Evolutionary conservation across 495 filamentous ascomycete species (phyloP).

Genomic region (Talaromyces trachyspermus): DNA sequence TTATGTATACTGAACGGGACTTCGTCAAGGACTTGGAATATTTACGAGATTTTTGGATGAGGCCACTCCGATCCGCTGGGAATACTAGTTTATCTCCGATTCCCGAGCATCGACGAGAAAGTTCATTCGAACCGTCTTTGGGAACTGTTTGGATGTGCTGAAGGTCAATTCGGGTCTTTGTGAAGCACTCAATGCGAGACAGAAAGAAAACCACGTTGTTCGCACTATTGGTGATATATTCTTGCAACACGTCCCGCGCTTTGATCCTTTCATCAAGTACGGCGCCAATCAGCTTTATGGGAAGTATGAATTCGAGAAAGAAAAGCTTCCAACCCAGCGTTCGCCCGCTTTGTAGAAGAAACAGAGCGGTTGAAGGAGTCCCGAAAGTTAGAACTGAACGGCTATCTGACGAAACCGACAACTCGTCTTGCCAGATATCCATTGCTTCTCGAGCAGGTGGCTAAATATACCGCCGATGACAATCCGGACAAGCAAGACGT

Average conservation of each 20-base stretch:
- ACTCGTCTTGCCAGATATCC: slow-evolving; percentile 94
- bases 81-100: slow-evolving; percentile 71
- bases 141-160: slow-evolving; percentile 92
- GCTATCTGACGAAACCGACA: slow-evolving; percentile 96
- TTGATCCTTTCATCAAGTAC: slow-evolving; percentile 95
- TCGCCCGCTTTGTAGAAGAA: slow-evolving; percentile 91
- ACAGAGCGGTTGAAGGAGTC: slow-evolving; percentile 95
- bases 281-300: slow-evolving; percentile 94
- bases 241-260: slow-evolving; percentile 80
- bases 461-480: slow-evolving; percentile 79
- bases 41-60: slow-evolving; percentile 97
- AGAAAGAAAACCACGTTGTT: slow-evolving; percentile 85
- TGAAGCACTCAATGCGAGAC: slow-evolving; percentile 77
- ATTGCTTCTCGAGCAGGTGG: slow-evolving; percentile 81
- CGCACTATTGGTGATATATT: slow-evolving; percentile 91
- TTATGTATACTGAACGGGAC: slow-evolving; percentile 98
- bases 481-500: slow-evolving; percentile 88
- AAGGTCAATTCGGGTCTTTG: slow-evolving; percentile 82
- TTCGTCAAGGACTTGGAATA: slow-evolving; percentile 99
- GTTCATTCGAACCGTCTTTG: slow-evolving; percentile 91
- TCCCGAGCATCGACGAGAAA: slow-evolving; percentile 80
- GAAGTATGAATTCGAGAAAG: slow-evolving; percentile 97
- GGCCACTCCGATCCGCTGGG: slow-evolving; percentile 66
- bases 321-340: slow-evolving; percentile 80
- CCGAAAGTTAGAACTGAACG: slow-evolving; percentile 93